Base-by-base conservation (phyloP, 169 alveolate genomes). In the Plasmodium sp. region DNA sequence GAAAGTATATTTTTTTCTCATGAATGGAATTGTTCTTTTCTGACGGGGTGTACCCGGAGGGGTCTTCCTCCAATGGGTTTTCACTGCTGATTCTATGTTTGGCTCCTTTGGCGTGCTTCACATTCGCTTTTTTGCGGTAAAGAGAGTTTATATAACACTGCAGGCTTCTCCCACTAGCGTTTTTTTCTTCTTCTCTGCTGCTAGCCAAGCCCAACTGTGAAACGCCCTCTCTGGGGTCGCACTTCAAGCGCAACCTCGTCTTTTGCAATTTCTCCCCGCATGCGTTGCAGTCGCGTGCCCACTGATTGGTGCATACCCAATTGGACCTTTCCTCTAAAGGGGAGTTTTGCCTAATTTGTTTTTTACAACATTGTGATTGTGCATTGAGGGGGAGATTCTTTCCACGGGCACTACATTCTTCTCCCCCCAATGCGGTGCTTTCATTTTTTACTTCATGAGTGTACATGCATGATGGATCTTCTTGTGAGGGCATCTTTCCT, bases 1-100 rank as follows among this genome's bases (percentile, higher is more conserved):
- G 81, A 67, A 88, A 88, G 58, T 56, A 56, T 58, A 34, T 88
- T 22, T 88, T 88, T 22, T 88, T 88, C 22, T 34, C 58, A 36
- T 79, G 48, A 5, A 88, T 22, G 1, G 34, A 54, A 18, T 88
- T 54, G n/a, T 48, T 51, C 33, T 77, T 75, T 5, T 7, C 51
- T 2, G 62, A n/a, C 1, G 54, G 34, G 9, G 33, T 16, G 2
- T 39, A 18, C 16, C 39, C 45, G 62, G 14, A 18, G 33, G 9
- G 36, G 36, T 77, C 45, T 39, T n/a, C 45, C 36, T 43, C 45
- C 14, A 43, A 33, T 39, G 33, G 12, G 51, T 77, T 77, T 33
- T 77, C 62, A 45, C 22, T 77, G n/a, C 34, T 33, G 9, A 27
- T 34, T 58, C 62, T 27, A 77, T 7, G 39, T 43, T 77, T 77